phyloP scores from a whole-genome alignment of 306 rosid species.

The Cucumis hystrix region DNA sequence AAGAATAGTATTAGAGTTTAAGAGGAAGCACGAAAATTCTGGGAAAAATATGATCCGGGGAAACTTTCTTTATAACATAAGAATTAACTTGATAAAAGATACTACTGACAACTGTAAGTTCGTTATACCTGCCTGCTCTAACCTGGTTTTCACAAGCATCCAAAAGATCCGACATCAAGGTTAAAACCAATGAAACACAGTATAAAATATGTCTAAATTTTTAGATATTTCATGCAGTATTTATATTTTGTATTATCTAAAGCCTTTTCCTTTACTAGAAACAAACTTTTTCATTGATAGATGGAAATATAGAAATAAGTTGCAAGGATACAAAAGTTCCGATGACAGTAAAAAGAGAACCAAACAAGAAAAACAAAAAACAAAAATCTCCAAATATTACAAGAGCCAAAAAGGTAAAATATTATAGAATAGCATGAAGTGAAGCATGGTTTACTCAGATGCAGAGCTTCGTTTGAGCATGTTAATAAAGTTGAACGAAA shows the following conservation, averaged over 20 bases:
- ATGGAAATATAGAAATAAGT: background rate
- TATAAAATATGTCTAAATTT: background rate
- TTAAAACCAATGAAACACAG: background rate
- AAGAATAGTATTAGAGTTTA: slow-evolving; percentile 3
- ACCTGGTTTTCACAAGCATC: background rate
- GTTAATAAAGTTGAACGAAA: background rate
- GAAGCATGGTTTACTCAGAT: background rate
- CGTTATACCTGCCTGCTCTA: background rate
- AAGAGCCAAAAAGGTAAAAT: background rate
- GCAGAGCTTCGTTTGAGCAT: background rate
- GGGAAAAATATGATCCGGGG: background rate
- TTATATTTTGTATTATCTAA: background rate
- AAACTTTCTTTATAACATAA: background rate
- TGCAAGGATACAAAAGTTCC: background rate
- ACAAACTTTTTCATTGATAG: background rate
- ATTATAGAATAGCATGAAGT: background rate
- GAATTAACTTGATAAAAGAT: background rate
- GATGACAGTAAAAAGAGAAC: background rate
- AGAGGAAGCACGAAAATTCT: slow-evolving; percentile 6
- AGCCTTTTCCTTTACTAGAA: background rate
- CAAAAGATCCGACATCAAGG: background rate
- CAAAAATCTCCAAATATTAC: background rate
- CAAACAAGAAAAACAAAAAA: background rate
- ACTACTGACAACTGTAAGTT: background rate
- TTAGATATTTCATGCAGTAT: background rate